These are phyloP conservation scores for Aspergillus versicolor DNA, from an alignment of 2,329 filamentous ascomycete genomes.

Conservation along the genomic window DNA sequence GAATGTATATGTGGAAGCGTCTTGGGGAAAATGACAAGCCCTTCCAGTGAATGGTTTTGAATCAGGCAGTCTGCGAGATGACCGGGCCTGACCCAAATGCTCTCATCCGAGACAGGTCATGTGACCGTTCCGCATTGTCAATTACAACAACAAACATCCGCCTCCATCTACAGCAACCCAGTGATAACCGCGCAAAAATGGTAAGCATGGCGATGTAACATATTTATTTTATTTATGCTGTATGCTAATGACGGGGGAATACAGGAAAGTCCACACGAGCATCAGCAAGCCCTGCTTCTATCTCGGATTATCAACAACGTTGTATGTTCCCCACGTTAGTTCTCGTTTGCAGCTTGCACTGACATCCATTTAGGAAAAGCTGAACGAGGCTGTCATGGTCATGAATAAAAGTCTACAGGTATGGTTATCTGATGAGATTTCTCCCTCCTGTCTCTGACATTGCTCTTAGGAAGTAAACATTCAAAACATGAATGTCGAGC, in stretches of 20 bases:
- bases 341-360: not conserved
- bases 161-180: not conserved
- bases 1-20: not conserved
- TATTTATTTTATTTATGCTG: not conserved
- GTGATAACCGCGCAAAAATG: slow-evolving; percentile 13
- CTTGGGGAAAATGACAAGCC: not conserved
- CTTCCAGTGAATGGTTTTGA: not conserved
- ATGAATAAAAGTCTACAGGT: slow-evolving; percentile 92
- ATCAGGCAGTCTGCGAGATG: not conserved
- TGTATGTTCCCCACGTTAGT: slow-evolving; percentile 56
- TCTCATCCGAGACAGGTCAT: slow-evolving; percentile 3
- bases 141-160: slow-evolving; percentile 2
- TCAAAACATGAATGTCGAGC: slow-evolving; percentile 97
- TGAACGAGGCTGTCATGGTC: slow-evolving; percentile 89
- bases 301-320: slow-evolving; percentile 97
- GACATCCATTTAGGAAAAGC: slow-evolving; percentile 70
- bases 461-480: slow-evolving; percentile 83
- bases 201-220: slow-evolving; percentile 4
- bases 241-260: not conserved
- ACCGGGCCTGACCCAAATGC: not conserved
- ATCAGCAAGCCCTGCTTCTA: slow-evolving; percentile 90
- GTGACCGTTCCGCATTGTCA: slow-evolving; percentile 3
- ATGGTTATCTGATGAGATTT: slow-evolving; percentile 7
- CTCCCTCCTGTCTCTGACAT: not conserved
- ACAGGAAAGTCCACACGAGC: slow-evolving; percentile 92